These are phyloP conservation scores for Musa balbisiana DNA, from an alignment of 202 grass and related monocot species.

Conservation along the genomic window DNA sequence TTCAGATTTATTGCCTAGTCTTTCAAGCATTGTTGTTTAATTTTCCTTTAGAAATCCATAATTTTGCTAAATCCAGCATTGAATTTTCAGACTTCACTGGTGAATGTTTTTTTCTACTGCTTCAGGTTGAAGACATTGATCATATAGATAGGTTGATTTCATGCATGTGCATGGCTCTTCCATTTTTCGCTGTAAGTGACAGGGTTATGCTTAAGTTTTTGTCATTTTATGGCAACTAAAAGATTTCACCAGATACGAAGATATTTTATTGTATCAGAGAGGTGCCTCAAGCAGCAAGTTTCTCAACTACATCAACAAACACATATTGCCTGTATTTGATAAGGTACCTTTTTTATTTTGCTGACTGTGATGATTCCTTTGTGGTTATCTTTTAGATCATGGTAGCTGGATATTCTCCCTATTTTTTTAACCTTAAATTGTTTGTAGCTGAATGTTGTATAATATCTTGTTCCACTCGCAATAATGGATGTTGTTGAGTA, in stretches of 20 bases:
- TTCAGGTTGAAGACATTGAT: slow-evolving; percentile 81
- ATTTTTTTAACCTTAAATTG: not conserved
- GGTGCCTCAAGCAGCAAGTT: slow-evolving; percentile 97
- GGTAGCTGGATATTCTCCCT: not conserved
- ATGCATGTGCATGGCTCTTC: slow-evolving; percentile 98
- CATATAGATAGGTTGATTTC: slow-evolving; percentile 87
- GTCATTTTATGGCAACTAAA: not conserved
- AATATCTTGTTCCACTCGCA: not conserved
- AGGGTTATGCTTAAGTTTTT: not conserved
- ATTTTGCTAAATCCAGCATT: not conserved
- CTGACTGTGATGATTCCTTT: not conserved
- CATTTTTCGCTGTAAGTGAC: slow-evolving; percentile 72
- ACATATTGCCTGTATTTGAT: slow-evolving; percentile 21
- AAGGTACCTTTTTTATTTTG: slow-evolving; percentile 1
- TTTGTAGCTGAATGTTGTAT: not conserved
- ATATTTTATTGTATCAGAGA: slow-evolving; percentile 47
- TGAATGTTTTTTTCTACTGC: slow-evolving; percentile 11
- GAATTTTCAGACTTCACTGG: not conserved
- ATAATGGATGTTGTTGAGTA: not conserved
- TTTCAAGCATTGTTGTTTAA: not conserved
- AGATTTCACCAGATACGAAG: not conserved
- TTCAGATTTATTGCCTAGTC: too few species aligned
- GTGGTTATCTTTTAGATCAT: not conserved
- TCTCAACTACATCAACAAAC: slow-evolving; percentile 56
- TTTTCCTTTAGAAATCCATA: not conserved